Evolutionary conservation across 768 basidiomycete species (phyloP), one percentile per base, ranked within the genome.

Genomic region (Galerina sulciceps): DNA sequence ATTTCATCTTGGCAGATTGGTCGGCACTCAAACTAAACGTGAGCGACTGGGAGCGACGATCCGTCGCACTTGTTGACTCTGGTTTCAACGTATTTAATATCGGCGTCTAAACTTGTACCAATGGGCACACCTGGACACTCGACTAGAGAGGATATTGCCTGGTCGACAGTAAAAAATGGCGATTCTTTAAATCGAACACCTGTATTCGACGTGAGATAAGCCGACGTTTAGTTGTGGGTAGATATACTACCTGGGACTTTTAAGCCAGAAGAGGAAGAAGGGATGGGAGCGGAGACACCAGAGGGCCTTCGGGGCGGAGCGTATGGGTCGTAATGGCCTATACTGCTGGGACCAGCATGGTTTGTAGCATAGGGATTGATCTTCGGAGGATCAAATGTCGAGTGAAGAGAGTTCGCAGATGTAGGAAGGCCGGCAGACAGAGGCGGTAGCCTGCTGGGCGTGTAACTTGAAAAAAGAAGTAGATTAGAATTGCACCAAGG

Each of bases 1-100:
- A 77, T 59, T 73, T 79, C 50, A 95, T 69, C 71, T 89, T 91
- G 49, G 72, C 61, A 3, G 84, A 68, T 57, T 93, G 87, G 53
- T 93, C 90, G 52, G 73, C 74, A 43, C 67, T 89, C 45, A 95
- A 78, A n/a, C 80, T 80, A 65, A 95, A 93, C 20, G 73, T 71
- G 34, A 91, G 69, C 8, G 73, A 72, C 63, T 86, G 85, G 57
- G 84, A 83, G 61, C 88, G 85, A 49, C 93, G 85, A 76, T 96
- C 93, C 60, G 85, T 85, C n/a, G 85, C 80, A 60, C 85, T 89
- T 14, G 84, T 83, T 1, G 93, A 93, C 72, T 94, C 93, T 93
- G 62, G 8, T 58, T 23, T 31, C 14, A 31, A 51, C 26, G 61
- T 31, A 15, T 20, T 20, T 40, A 26, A 35, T 47, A 26, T 59